Base-by-base conservation (phyloP, 192 early-diverging fungal genomes). In the Coemansia aciculifera region DNA sequence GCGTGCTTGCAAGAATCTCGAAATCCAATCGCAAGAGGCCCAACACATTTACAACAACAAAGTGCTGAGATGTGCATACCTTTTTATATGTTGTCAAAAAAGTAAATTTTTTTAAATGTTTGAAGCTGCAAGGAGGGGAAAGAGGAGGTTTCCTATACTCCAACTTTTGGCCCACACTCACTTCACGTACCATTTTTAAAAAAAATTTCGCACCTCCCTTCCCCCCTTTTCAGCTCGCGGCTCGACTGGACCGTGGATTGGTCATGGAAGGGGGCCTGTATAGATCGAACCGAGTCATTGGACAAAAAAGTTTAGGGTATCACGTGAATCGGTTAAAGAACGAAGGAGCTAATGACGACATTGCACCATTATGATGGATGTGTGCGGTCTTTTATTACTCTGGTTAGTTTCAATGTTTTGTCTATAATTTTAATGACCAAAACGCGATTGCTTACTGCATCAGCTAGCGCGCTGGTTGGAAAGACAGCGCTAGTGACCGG, bases 401-500 rank as follows among this genome's bases (percentile, higher is more conserved):
- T 21, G 5, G 6, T 19, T 57, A 3, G 27, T 17, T 15, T 57
- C n/a, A 10, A 24, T 29, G 5, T 57, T 29, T 6, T 23, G 43
- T 1, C 46, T 48, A n/a, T 48, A 9, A 6, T 21, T 31, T 44
- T 27, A 69, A 69, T 69, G 67, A 36, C 64, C 7, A 34, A 31
- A 57, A 5, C 54, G 15, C 54, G 54, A 5, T 23, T 57, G 31
- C 12, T 29, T 15, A 6, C 29, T 31, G 21, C 39, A 24, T 13
- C 44, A 24, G 60, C 23, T n/a, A 7, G 21, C 34, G 54, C 60
- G 62, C n/a, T 81, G 64, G 63, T 43, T 5, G 78, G 79, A 13
- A 72, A 56, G 71, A 73, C 74, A 39, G 79, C 79, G 43, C 42
- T 86, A 13, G 75, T 94, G 23, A 89, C 91, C 19, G 93, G 93